Percentiles rank a stretch among this genome's conserved stretches.
Conservation (phyloP, 768 basidiomycete species). For the Suillus luteus region DNA sequence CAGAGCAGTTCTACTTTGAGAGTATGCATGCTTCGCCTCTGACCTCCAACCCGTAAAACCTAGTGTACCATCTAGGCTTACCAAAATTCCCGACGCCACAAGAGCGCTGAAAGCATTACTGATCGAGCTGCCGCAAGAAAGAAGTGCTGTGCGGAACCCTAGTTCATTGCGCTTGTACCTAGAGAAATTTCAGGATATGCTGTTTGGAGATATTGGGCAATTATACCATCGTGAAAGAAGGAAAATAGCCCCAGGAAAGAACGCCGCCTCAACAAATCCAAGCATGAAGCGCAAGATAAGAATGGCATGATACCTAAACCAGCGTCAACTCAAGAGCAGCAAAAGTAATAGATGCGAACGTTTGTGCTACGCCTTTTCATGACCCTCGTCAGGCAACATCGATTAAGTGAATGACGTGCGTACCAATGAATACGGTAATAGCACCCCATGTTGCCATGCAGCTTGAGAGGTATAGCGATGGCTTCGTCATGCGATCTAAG, state of each 20-base stretch:
- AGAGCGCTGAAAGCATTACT: constrained; percentile 81
- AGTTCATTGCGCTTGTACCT: constrained; percentile 67
- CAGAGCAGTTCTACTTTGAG: constrained; percentile 3
- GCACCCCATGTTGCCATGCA: constrained; percentile 72
- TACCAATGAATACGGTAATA: constrained; percentile 56
- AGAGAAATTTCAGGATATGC: background rate
- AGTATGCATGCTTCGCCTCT: constrained; percentile 18
- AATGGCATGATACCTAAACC: constrained; percentile 55
- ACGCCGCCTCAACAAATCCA: constrained; percentile 68
- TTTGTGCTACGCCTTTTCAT: constrained; percentile 39
- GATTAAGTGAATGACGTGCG: constrained; percentile 10
- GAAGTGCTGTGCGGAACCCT: constrained; percentile 62
- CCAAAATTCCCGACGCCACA: constrained; percentile 75
- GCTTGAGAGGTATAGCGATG: constrained; percentile 62
- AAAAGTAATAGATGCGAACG: constrained; percentile 8
- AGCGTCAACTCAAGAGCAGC: constrained; percentile 3
- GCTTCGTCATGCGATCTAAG: constrained; percentile 61
- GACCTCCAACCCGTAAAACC: constrained; percentile 75
- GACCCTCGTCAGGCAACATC: constrained; percentile 7
- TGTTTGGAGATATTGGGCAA: background rate
- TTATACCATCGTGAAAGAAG: constrained; percentile 62
- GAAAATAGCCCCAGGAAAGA: constrained; percentile 71
- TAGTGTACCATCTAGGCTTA: constrained; percentile 64
- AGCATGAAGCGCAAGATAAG: constrained; percentile 73
- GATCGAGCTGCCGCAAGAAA: constrained; percentile 71